Percentiles rank a stretch among this genome's conserved stretches.
These are phyloP conservation scores for Citrus australasica DNA, from an alignment of 345 rosid genomes.

Conservation along the genomic window DNA sequence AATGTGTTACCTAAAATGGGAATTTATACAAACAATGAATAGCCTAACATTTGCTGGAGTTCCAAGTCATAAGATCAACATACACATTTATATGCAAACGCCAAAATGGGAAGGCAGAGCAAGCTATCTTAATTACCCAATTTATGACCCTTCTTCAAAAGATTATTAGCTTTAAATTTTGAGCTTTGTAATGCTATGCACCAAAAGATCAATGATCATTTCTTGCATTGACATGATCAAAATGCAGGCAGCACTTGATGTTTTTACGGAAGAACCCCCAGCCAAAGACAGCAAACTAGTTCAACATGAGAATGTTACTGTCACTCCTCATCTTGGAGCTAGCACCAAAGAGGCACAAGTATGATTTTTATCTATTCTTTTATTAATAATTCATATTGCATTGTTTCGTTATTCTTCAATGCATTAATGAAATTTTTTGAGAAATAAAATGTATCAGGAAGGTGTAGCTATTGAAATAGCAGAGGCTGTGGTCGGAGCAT, in stretches of 20 bases:
- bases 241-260: conserved; percentile 80
- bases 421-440: background rate
- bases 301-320: conserved; percentile 67
- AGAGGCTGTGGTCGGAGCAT: conserved; percentile 82
- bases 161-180: background rate
- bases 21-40: too few species aligned
- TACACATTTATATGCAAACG: too few species aligned
- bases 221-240: background rate
- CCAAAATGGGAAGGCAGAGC: background rate
- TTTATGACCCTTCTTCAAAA: background rate
- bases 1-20: too few species aligned
- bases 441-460: conserved; percentile 36
- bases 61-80: too few species aligned
- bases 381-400: background rate
- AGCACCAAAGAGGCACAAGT: conserved; percentile 95
- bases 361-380: background rate
- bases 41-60: too few species aligned
- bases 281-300: conserved; percentile 52
- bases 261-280: conserved; percentile 72
- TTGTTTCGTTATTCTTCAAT: background rate
- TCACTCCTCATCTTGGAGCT: conserved; percentile 92
- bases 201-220: background rate
- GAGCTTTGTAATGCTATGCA: background rate
- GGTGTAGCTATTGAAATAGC: conserved; percentile 91
- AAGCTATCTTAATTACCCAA: too few species aligned